These are phyloP conservation scores for Pestalotiopsis sp. DNA, from an alignment of 2,329 filamentous ascomycete genomes.

Conservation along the genomic window DNA sequence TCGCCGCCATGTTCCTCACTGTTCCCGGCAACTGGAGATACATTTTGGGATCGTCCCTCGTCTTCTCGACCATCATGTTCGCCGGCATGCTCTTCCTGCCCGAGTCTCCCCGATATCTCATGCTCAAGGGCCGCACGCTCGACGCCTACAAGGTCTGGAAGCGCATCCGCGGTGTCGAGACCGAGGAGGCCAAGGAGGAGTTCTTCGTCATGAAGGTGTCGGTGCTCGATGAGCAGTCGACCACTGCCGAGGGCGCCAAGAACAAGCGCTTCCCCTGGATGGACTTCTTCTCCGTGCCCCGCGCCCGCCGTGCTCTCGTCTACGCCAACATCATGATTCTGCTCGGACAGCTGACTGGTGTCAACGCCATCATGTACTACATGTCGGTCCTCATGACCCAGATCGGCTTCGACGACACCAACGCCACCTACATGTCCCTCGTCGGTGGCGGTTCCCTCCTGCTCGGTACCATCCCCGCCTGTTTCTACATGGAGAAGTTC, in stretches of 20 bases:
- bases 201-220: constrained; percentile 73
- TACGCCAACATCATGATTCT: constrained; percentile 73
- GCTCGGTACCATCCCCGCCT: constrained; percentile 68
- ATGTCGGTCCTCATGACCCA: constrained; percentile 69
- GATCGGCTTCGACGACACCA: constrained; percentile 65
- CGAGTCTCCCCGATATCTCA: constrained; percentile 68
- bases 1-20: constrained; percentile 73
- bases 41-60: constrained; percentile 71
- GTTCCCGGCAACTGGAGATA: constrained; percentile 73
- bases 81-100: constrained; percentile 72
- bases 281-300: constrained; percentile 72
- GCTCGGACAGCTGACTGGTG: constrained; percentile 71
- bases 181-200: constrained; percentile 63
- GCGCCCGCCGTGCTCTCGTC: constrained; percentile 66
- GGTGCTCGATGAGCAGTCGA: constrained; percentile 58
- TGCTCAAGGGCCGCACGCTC: constrained; percentile 65
- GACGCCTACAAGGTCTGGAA: constrained; percentile 73
- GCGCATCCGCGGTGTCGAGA: constrained; percentile 65
- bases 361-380: constrained; percentile 74
- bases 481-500: constrained; percentile 72
- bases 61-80: constrained; percentile 68
- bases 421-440: constrained; percentile 74
- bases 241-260: constrained; percentile 50
- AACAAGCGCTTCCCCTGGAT: constrained; percentile 68
- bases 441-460: constrained; percentile 71